Base-by-base conservation (phyloP, 176 grass and related monocot species). In the Rhynchospora pubera region DNA sequence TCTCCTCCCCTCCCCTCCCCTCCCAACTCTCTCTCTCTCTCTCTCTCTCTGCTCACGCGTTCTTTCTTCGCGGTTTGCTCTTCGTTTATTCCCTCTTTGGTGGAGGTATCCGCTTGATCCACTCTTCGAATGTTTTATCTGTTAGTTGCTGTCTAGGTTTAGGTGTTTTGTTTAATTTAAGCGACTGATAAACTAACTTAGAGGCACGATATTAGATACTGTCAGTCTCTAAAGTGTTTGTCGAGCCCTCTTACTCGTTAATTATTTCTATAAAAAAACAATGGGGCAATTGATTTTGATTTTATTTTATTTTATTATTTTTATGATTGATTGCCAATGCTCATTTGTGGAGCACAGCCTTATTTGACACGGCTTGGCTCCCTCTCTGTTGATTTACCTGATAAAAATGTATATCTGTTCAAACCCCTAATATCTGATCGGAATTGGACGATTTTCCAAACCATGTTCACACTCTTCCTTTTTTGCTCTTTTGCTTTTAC, bases 71-170 rank as follows among this genome's bases (percentile, higher is more conserved):
- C 72, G 53, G 57, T 50, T 64, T 64, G 5, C 32, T 57, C 39
- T 52, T 14, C 7, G 26, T 42, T 12, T 39, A 39, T 51, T 77
- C 28, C 56, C 18, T 68, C 68, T 65, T 39, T 46, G 12, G 21
- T 60, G 82, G 82, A 73, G 82, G 82, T 70, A 74, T 39, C 57
- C 68, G 77, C 48, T 63, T 57, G 62, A 60, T 81, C 61, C 63
- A n/a, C 46, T 39, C 47, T 78, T 63, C 48, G 39, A 18, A 19
- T 5, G 34, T 2, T 39, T 39, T 39, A 5, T 39, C 4, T n/a
- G 9, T 10, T n/a, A 52, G 81, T 43, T 39, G 81, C 34, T 39
- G 34, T 39, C 34, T 39, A 39, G 34, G 34, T 39, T 39, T 39
- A 22, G 43, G n/a, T 83, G 71, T 83, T 13, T 3, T 47, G 53